Base-by-base conservation (phyloP, 768 basidiomycete genomes). In the Tylopilus subfusipes region DNA sequence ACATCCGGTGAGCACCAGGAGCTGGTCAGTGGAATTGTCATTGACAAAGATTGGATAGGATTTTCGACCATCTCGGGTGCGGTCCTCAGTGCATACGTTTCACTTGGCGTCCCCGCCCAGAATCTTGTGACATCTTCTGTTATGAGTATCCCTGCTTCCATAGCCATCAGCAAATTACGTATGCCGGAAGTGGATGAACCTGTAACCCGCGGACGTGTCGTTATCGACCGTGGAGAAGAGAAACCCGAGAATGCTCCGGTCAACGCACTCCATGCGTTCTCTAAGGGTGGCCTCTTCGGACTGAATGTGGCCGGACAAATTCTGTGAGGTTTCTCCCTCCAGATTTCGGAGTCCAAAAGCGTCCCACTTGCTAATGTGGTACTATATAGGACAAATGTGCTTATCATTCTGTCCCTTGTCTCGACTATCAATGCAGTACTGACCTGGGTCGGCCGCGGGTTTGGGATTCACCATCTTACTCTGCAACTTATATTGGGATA, bases 71-170 rank as follows among this genome's bases (percentile, higher is more conserved):
- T 96, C 61, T 87, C 94, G 51, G 93, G 94, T 40, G 91, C 90
- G 31, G 93, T 97, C 13, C 78, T 97, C 44, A 77, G 81, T 51
- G 93, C 90, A 27, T 96, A 95, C 68, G 88, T 94, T 67, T 75
- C 68, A 58, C 75, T 87, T 59, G 91, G 88, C 36, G 88, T 92
- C 30, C 89, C 89, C 10, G 69, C 89, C 5, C 80, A 86, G 68
- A 93, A 89, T 65, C 76, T 93, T 22, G 76, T 93, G 62, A 94
- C 93, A 3, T 87, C 93, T 6, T 92, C 90, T 9, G 87, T 95
- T 55, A 96, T 96, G 93, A 89, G 86, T 68, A 96, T 97, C 56
- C 94, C 94, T 19, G 94, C 93, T 0, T 93, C 92, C 14, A 94
- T 96, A 67, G 82, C 93, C 2, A 93, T 96, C 64, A 88, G 86